Evolutionary conservation across 331 rosid species (phyloP), one percentile per base, ranked within the genome.

Genomic region (Rosa hybrid): DNA sequence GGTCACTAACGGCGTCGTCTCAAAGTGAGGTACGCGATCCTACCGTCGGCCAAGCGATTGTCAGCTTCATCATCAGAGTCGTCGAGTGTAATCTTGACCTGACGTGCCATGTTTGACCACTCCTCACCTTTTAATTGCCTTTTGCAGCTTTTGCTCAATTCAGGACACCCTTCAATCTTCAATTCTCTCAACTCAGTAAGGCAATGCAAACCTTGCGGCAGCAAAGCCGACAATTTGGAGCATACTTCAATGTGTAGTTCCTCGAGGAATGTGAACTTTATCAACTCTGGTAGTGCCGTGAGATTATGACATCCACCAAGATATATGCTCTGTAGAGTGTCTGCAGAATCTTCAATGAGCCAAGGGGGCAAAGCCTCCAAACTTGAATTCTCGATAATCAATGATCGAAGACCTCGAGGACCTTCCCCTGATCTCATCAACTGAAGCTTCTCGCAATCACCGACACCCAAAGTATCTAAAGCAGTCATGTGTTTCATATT

Each of bases 131-230:
- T 21, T 7, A 54, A 54, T 59, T 59, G 30, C 12, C 65, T 59
- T 59, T 59, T 21, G 65, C 71, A 65, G 9, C 71, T 65, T 65
- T 65, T 25, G 42, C 17, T 63, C 69, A 63, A 6, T 54, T 54
- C 23, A 18, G 8, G 62, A 18, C 62, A 54, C 2, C 0, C 11
- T 0, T 0, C 0, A 14, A 30, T 64, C 1, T 0, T 2, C 70
- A 64, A 34, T 14, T 30, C 45, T 30, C 70, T 64, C 9, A 30
- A 34, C 68, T 60, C 38, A 4, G 39, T 60, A 16, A 60, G 68
- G 68, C 39, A 0, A 25, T 57, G 14, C 64, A 62, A 23, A 2
- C 20, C 41, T 62, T 62, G 39, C 3, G 68, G 68, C 41, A 62
- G 68, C 41, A 62, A 12, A 62, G 30, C 64, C 4, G 3, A 57